A percentile compares a stretch with the other conserved stretches of the same genome.
Evolutionary conservation across 2,329 filamentous ascomycete genomes (phyloP).

Genomic region (Aspergillus viridinutans): DNA sequence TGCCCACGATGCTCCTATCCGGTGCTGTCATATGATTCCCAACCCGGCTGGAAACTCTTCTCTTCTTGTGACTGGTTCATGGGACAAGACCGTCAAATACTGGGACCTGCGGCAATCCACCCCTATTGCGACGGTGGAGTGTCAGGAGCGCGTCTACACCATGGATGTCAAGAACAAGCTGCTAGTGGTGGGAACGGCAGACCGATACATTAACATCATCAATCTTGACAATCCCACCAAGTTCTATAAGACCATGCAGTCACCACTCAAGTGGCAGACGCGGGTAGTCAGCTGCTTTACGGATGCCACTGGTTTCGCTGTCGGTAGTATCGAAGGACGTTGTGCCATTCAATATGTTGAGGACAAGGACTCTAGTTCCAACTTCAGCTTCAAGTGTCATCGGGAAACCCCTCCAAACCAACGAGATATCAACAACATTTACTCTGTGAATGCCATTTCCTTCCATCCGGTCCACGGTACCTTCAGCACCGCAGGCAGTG

Average conservation of each 20-base stretch:
- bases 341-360: constrained; percentile 99
- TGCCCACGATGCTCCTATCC: constrained; percentile 78
- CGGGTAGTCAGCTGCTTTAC: constrained; percentile 91
- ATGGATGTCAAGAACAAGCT: constrained; percentile 89
- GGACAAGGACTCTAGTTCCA: constrained; percentile 84
- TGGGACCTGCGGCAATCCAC: constrained; percentile 52
- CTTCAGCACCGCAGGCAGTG: constrained; percentile 93
- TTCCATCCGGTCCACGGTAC: constrained; percentile 97
- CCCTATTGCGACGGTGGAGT: constrained; percentile 45
- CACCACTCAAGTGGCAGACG: constrained; percentile 97
- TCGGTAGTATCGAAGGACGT: constrained; percentile 93
- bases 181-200: constrained; percentile 86
- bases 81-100: constrained; percentile 56
- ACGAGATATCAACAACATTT: constrained; percentile 77
- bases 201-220: constrained; percentile 93
- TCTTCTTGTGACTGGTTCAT: constrained; percentile 81
- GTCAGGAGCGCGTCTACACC: constrained; percentile 63
- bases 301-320: constrained; percentile 85
- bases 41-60: constrained; percentile 52
- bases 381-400: constrained; percentile 99
- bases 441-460: constrained; percentile 93
- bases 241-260: constrained; percentile 95
- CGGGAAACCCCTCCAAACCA: constrained; percentile 65
- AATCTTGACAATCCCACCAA: constrained; percentile 82
- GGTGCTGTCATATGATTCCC: constrained; percentile 73